Conservation (phyloP, 2,329 filamentous ascomycete species). For the Xylaria digitata region DNA sequence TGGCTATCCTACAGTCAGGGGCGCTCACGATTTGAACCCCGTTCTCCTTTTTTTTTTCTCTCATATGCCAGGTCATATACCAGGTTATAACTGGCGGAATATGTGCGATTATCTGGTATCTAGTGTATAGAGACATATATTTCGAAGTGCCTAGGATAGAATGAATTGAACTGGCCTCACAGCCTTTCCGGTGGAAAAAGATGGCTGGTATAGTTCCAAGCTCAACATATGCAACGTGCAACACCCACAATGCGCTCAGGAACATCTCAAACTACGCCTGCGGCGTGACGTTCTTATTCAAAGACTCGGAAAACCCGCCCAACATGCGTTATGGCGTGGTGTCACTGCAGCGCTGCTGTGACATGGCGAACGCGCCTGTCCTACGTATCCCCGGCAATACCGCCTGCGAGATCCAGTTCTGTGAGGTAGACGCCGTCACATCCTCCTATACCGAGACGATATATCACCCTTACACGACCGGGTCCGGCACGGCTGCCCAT, state of each 20-base stretch:
- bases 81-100: no score
- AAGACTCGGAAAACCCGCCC: constrained; percentile 34
- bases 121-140: background rate
- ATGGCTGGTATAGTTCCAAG: constrained; percentile 40
- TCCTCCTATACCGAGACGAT: constrained; percentile 36
- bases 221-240: constrained; percentile 42
- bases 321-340: constrained; percentile 44
- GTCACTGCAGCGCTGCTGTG: constrained; percentile 41
- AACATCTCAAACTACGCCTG: constrained; percentile 43
- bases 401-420: constrained; percentile 47
- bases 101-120: no score
- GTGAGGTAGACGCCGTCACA: constrained; percentile 36
- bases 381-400: constrained; percentile 45
- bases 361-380: constrained; percentile 36
- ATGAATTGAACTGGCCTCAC: background rate
- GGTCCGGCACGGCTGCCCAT: constrained; percentile 37
- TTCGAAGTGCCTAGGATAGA: background rate
- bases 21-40: background rate
- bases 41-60: background rate
- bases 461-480: constrained; percentile 32
- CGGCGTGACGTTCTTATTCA: constrained; percentile 44
- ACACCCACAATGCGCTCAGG: constrained; percentile 43
- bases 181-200: background rate
- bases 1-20: background rate
- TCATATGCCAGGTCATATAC: no score